Evolutionary conservation across 1,139 yeast species (phyloP).

Genomic region (Arxiozyma slooffiae): DNA sequence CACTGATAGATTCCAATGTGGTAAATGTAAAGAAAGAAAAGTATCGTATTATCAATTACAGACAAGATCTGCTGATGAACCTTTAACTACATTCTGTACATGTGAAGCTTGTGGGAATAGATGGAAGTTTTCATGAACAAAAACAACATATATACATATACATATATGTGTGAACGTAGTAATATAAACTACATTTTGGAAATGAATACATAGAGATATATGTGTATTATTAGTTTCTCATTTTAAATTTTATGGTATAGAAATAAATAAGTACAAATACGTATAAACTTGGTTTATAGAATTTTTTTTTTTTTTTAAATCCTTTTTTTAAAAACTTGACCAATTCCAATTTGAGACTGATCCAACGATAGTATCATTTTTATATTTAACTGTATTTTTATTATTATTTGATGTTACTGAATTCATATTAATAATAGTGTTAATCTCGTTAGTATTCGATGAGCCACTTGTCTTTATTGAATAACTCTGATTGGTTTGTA

Average conservation of each 20-base stretch:
- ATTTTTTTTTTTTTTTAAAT: neutral
- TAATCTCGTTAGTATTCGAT: neutral
- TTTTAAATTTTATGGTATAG: neutral
- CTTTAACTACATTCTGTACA: slow-evolving; percentile 93
- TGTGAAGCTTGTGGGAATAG: slow-evolving; percentile 96
- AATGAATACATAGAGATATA: neutral
- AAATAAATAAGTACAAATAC: neutral
- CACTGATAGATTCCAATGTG: slow-evolving; percentile 93
- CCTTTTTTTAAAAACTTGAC: slow-evolving; percentile 46
- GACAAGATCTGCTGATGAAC: slow-evolving; percentile 97
- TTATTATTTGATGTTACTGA: slow-evolving; percentile 5
- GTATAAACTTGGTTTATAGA: neutral
- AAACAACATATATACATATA: neutral
- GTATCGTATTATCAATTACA: slow-evolving; percentile 96
- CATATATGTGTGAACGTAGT: neutral
- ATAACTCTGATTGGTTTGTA: neutral
- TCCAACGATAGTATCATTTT: slow-evolving; percentile 34
- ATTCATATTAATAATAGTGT: slow-evolving; percentile 2
- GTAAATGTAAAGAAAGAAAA: slow-evolving; percentile 93
- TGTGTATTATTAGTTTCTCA: neutral
- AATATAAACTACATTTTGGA: neutral
- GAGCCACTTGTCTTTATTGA: neutral
- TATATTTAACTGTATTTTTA: slow-evolving; percentile 8
- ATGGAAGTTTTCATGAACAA: slow-evolving; percentile 68
- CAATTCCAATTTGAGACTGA: slow-evolving; percentile 71